Percentiles rank a stretch among this genome's conserved stretches.
phyloP scores from a whole-genome alignment of 495 filamentous ascomycete genomes.

The Trichoderma virens region DNA sequence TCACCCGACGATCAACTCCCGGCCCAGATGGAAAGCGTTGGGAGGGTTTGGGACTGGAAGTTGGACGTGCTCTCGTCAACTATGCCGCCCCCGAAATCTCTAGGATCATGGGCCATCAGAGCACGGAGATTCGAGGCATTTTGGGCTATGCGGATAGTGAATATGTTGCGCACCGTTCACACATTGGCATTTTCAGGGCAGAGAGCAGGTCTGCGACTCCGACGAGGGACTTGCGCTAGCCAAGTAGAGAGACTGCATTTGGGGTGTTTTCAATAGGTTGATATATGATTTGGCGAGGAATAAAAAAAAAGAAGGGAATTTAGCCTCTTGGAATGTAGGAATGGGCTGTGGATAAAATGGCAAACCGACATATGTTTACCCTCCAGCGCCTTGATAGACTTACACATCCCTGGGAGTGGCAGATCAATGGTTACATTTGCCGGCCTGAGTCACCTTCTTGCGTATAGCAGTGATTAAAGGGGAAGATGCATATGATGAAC shows the following conservation, averaged over 20 bases:
- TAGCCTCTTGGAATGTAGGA: no score
- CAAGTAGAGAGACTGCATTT: no score
- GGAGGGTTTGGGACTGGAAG: slow-evolving; percentile 57
- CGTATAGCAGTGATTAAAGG: no score
- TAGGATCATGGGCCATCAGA: slow-evolving; percentile 76
- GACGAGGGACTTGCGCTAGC: slow-evolving; percentile 9
- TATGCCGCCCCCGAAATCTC: slow-evolving; percentile 79
- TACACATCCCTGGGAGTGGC: no score
- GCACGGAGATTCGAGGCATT: slow-evolving; percentile 65
- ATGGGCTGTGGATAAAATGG: no score
- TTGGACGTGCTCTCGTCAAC: slow-evolving; percentile 88
- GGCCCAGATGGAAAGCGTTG: slow-evolving; percentile 28
- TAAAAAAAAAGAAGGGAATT: not conserved
- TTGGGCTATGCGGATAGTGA: slow-evolving; percentile 91
- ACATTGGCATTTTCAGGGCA: slow-evolving; percentile 63
- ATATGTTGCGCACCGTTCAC: slow-evolving; percentile 86
- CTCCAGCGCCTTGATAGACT: no score
- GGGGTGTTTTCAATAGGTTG: not conserved
- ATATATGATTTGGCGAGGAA: not conserved
- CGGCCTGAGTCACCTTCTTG: no score
- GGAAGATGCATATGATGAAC: no score
- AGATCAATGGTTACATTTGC: no score
- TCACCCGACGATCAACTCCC: slow-evolving; percentile 24
- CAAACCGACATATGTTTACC: no score
- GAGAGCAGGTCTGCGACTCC: slow-evolving; percentile 36